These are phyloP conservation scores for Gaeumannomyces sp. DNA, from an alignment of 2,329 filamentous ascomycete genomes.

Conservation along the genomic window DNA sequence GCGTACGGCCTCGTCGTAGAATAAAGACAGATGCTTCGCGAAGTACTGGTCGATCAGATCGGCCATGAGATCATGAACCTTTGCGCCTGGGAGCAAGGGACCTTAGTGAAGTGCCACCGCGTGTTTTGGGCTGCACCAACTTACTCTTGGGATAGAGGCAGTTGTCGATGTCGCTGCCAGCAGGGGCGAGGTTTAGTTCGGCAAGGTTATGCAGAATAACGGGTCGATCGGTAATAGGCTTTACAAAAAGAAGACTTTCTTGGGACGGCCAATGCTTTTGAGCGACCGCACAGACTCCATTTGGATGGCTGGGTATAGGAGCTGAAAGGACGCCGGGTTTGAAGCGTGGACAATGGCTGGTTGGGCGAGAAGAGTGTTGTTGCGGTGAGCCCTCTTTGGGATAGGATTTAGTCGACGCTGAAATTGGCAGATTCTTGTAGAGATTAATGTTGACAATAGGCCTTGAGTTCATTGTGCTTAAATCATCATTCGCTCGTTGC, in stretches of 20 bases:
- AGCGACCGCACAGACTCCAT: not conserved
- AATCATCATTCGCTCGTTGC: not conserved
- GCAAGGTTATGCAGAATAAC: not conserved
- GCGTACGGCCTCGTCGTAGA: constrained; percentile 70
- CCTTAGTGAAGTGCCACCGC: not conserved
- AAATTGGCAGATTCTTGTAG: not conserved
- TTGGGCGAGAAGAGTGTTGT: not conserved
- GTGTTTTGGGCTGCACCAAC: not conserved
- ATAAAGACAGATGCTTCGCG: constrained; percentile 64
- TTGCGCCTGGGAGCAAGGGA: constrained; percentile 48
- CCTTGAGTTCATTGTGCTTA: not conserved
- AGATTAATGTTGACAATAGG: not conserved
- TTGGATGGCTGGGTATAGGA: not conserved
- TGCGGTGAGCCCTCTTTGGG: not conserved
- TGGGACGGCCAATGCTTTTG: constrained; percentile 4
- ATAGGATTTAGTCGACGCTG: not conserved
- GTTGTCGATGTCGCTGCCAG: constrained; percentile 95
- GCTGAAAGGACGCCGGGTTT: not conserved
- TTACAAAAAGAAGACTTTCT: constrained; percentile 39
- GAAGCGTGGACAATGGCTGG: not conserved
- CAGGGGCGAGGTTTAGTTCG: constrained; percentile 17
- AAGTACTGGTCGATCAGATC: constrained; percentile 66
- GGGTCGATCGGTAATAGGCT: constrained; percentile 12
- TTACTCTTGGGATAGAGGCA: constrained; percentile 86
- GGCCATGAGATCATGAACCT: constrained; percentile 85